Evolutionary conservation across 805 yeast species (phyloP).

Genomic region (Wickerhamiella alocasiicola): DNA sequence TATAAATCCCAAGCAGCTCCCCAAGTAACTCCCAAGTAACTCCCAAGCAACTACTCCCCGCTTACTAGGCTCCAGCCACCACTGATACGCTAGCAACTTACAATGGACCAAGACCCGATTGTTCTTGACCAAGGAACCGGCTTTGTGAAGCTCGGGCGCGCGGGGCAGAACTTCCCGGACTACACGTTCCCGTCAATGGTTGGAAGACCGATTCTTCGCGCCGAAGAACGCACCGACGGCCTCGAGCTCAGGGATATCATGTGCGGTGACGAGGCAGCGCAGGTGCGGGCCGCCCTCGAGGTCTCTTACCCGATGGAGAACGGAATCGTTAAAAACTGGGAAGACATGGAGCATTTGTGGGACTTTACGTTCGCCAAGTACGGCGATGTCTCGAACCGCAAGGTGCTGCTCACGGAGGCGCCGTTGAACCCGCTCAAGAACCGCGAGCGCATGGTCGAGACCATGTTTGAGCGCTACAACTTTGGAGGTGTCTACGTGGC

Average conservation of each 20-base stretch:
- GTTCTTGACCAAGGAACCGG: slow-evolving; percentile 99
- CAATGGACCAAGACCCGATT: slow-evolving; percentile 21
- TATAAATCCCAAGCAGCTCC: too few species aligned
- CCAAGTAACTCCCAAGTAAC: background rate
- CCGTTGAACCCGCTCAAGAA: slow-evolving; percentile 93
- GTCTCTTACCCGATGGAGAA: slow-evolving; percentile 98
- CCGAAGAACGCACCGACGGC: slow-evolving; percentile 76
- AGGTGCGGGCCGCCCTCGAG: slow-evolving; percentile 79
- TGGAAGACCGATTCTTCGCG: slow-evolving; percentile 92
- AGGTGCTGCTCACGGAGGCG: slow-evolving; percentile 87
- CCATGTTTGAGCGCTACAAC: slow-evolving; percentile 82
- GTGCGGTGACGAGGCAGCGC: slow-evolving; percentile 95
- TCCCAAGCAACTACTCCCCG: background rate
- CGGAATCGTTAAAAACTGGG: slow-evolving; percentile 96
- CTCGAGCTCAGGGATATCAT: slow-evolving; percentile 85
- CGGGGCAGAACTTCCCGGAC: slow-evolving; percentile 95
- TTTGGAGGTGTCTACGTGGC: slow-evolving; percentile 93
- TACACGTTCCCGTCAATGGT: slow-evolving; percentile 94
- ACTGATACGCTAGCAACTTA: too few species aligned
- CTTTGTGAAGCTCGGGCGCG: slow-evolving; percentile 92
- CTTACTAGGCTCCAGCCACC: background rate
- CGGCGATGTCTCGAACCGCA: slow-evolving; percentile 63
- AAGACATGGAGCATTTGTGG: slow-evolving; percentile 97
- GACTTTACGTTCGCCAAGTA: slow-evolving; percentile 91
- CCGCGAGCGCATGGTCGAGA: slow-evolving; percentile 82